phyloP scores from a whole-genome alignment of 371 early-diverging fungal genomes.

The Choanephora cucurbitarum region DNA sequence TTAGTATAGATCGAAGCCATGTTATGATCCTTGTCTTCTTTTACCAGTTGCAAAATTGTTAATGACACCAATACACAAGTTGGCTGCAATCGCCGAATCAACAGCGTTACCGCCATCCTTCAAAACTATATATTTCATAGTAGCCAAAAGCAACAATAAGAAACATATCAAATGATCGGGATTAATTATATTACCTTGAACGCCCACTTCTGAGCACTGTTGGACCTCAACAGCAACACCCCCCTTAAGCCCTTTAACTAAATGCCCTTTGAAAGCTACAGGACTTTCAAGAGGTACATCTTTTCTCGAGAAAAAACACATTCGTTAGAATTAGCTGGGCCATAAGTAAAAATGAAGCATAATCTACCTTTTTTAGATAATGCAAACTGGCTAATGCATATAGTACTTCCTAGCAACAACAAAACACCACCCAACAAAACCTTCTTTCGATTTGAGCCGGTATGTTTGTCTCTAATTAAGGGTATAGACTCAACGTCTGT shows the following conservation, averaged over 20 bases:
- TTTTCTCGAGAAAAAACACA: background rate
- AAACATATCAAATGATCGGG: background rate
- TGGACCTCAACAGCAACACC: constrained; percentile 89
- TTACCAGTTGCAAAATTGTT: constrained; percentile 97
- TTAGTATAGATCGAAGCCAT: no score
- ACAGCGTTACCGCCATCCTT: constrained; percentile 95
- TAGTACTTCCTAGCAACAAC: background rate
- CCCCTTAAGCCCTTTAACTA: constrained; percentile 53
- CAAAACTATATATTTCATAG: constrained; percentile 53
- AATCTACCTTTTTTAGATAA: background rate
- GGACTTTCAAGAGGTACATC: constrained; percentile 15
- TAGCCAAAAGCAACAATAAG: background rate
- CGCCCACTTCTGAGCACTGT: constrained; percentile 82
- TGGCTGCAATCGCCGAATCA: constrained; percentile 95
- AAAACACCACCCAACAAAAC: background rate
- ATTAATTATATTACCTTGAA: constrained; percentile 57
- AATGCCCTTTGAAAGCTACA: constrained; percentile 25
- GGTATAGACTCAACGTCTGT: constrained; percentile 1
- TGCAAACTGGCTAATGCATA: background rate
- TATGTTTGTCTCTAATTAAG: background rate
- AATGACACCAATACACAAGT: constrained; percentile 93
- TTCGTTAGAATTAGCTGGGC: background rate
- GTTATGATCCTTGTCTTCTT: background rate
- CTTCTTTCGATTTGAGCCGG: background rate
- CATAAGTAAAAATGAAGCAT: no score